Conservation (phyloP, 225 moss, liverwort and hornwort genomes). For the Ulota crispa region DNA sequence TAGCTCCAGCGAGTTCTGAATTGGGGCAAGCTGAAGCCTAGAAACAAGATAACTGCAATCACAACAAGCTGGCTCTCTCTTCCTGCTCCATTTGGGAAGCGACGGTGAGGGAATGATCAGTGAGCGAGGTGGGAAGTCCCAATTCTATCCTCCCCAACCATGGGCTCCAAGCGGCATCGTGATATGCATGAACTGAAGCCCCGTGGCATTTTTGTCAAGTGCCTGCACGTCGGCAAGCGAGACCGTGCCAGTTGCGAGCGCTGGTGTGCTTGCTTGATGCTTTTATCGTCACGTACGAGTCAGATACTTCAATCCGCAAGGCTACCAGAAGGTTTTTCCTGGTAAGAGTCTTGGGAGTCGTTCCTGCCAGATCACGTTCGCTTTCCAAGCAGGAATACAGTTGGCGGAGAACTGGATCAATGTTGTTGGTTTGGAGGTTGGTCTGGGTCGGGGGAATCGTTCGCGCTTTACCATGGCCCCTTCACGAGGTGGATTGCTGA, state of each 20-base stretch:
- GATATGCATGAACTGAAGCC: background rate
- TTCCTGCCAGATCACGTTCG: background rate
- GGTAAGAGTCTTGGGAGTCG: background rate
- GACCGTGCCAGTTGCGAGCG: background rate
- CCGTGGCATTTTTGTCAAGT: background rate
- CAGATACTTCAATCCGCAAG: background rate
- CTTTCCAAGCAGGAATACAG: background rate
- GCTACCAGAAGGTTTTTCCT: constrained; percentile 6
- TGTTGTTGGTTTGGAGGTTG: background rate
- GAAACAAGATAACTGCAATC: background rate
- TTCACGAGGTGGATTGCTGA: constrained; percentile 8
- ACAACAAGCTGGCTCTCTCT: constrained; percentile 5
- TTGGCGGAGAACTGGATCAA: background rate
- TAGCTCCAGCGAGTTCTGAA: background rate
- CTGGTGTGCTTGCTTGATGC: background rate
- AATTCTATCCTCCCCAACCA: background rate
- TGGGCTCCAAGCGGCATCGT: background rate
- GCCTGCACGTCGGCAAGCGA: background rate
- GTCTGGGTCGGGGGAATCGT: background rate
- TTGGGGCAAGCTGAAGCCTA: too few species aligned
- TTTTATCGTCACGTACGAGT: background rate
- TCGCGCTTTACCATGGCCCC: background rate
- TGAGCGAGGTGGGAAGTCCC: background rate
- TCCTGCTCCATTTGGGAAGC: constrained; percentile 18
- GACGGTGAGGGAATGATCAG: background rate